Base-by-base conservation (phyloP, 495 filamentous ascomycete species). In the Penicillium desertorum region DNA sequence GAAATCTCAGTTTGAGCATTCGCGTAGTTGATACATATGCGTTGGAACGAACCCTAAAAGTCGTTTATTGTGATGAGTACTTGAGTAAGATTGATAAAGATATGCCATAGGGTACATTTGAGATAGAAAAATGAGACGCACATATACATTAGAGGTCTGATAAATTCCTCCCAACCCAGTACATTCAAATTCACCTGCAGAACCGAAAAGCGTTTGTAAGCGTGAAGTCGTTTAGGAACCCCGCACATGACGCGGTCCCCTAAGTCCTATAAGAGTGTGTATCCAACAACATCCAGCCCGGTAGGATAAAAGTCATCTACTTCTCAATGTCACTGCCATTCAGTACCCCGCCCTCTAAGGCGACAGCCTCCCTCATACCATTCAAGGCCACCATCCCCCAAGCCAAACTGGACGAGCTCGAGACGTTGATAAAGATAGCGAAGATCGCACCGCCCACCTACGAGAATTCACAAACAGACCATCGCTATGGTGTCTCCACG, bases 401-500 rank as follows among this genome's bases (percentile, higher is more conserved):
- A 19, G 42, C 69, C 12, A 67, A 79, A 10, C 44, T 86, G 10
- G 66, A 66, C 11, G 78, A 81, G 20, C 72, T 86, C 55, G 62
- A 76, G 44, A 71, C 71, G 4, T 73, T 86, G 7, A 60, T 86
- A 7, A 67, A 71, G 51, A 58, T 82, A 5, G 78, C 83, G 25
- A 81, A 74, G 57, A 67, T 86, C 9, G 81, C 76, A 0, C 81
- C 80, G 0, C 57, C 66, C 14, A 71, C 81, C 1, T 86, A 71
- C 32, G 81, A 84, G 66, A 81, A 76, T 60, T 61, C 63, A 1
- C 74, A 77, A 16, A 43, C 64, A 11, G 74, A 83, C 48, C 55
- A 65, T 45, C 70, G 68, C 17, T 85, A 76, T 62, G 87, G 87
- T 9, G 65, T 87, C 44, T 77, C 79, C 0, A 74, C 70, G 3